These are phyloP conservation scores for Saitoella complicata DNA, from an alignment of 805 yeast genomes.

Conservation along the genomic window DNA sequence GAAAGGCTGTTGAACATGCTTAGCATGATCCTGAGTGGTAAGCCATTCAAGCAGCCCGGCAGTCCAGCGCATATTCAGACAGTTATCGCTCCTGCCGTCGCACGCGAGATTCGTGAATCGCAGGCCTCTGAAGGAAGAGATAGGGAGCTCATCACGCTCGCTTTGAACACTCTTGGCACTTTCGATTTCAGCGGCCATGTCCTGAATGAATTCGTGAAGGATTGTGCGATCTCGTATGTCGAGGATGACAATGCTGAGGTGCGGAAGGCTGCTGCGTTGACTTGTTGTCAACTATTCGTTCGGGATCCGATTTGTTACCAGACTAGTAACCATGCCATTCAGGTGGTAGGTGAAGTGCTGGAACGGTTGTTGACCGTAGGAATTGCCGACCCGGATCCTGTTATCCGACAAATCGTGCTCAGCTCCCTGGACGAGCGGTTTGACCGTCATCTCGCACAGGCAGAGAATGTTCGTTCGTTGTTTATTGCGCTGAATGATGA, in stretches of 20 bases:
- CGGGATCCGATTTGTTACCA: conserved; percentile 75
- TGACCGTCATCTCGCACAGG: conserved; percentile 87
- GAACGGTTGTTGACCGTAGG: conserved; percentile 67
- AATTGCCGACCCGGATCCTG: conserved; percentile 71
- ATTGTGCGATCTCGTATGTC: conserved; percentile 67
- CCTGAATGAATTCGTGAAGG: conserved; percentile 72
- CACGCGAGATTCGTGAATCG: neutral
- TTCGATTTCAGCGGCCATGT: conserved; percentile 65
- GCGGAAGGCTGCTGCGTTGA: conserved; percentile 67
- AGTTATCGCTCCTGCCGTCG: conserved; percentile 8
- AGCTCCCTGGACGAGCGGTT: conserved; percentile 55
- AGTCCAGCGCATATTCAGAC: conserved; percentile 45
- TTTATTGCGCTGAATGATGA: conserved; percentile 89
- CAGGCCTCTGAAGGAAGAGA: conserved; percentile 28
- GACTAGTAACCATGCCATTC: conserved; percentile 62
- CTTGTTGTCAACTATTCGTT: conserved; percentile 60
- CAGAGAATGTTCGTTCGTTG: conserved; percentile 69
- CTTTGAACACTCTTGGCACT: conserved; percentile 56
- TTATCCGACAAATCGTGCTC: conserved; percentile 67
- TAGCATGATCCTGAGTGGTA: conserved; percentile 66
- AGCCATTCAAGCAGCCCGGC: conserved; percentile 68
- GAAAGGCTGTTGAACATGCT: conserved; percentile 53
- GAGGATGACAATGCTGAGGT: conserved; percentile 68
- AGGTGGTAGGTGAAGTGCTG: conserved; percentile 71
- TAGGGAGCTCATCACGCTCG: conserved; percentile 46